These are phyloP conservation scores for Gossypium lobatum DNA, from an alignment of 441 rosid species.

Conservation along the genomic window DNA sequence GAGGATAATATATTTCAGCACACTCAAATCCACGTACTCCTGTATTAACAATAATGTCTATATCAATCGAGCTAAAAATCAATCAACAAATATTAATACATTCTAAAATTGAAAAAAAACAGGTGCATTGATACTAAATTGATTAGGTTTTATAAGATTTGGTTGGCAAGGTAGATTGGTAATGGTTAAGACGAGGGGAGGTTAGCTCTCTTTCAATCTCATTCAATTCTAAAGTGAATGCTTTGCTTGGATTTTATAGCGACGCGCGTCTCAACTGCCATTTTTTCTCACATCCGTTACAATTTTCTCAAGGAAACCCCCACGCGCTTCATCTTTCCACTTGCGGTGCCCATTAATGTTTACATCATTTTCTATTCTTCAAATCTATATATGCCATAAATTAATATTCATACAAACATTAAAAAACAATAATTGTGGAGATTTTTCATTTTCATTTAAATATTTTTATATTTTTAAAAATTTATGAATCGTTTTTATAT, in stretches of 20 bases:
- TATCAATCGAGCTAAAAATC: too few relatives aligned
- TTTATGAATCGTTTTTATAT: too few relatives aligned
- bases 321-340: neutral
- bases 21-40: too few relatives aligned
- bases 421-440: neutral
- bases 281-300: neutral
- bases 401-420: neutral
- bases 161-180: neutral
- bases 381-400: neutral
- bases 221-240: neutral
- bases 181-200: neutral
- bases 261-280: neutral
- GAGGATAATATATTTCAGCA: too few relatives aligned
- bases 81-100: too few relatives aligned
- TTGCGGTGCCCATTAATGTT: neutral
- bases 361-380: neutral
- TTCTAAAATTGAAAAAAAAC: neutral
- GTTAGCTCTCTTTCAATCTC: neutral
- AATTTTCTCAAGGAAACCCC: neutral
- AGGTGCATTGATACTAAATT: neutral
- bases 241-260: neutral
- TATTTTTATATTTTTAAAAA: too few relatives aligned
- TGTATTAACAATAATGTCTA: too few relatives aligned
- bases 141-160: neutral
- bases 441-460: too few relatives aligned